A percentile compares a stretch with the other conserved stretches of the same genome.
Conservation (phyloP, 2,329 filamentous ascomycete genomes). For the Rhexocercosporidium sp. region DNA sequence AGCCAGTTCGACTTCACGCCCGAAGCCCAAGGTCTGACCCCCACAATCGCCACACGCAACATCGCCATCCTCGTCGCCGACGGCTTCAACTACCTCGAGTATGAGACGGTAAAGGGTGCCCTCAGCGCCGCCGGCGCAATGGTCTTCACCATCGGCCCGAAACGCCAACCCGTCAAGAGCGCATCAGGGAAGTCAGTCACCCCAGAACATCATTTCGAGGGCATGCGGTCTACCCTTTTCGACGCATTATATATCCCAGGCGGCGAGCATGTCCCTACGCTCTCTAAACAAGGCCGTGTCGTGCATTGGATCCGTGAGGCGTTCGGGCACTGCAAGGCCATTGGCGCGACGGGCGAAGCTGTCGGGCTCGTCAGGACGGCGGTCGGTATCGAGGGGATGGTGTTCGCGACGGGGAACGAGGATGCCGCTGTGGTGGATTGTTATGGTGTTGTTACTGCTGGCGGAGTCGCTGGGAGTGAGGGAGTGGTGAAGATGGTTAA, state of each 20-base stretch:
- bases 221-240: slow-evolving; percentile 80
- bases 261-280: slow-evolving; percentile 65
- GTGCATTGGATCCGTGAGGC: slow-evolving; percentile 80
- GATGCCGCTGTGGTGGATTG: slow-evolving; percentile 61
- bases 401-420: slow-evolving; percentile 45
- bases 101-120: slow-evolving; percentile 67
- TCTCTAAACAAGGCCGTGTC: slow-evolving; percentile 73
- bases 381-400: slow-evolving; percentile 51
- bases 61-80: slow-evolving; percentile 80
- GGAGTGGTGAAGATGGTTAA: slow-evolving; percentile 68
- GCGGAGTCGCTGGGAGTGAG: slow-evolving; percentile 55
- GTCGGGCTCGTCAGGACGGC: slow-evolving; percentile 64
- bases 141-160: slow-evolving; percentile 74
- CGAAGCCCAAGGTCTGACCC: slow-evolving; percentile 48
- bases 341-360: slow-evolving; percentile 76
- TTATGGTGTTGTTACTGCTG: slow-evolving; percentile 79
- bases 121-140: slow-evolving; percentile 67
- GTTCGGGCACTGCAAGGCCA: slow-evolving; percentile 81
- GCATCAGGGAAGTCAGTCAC: slow-evolving; percentile 54
- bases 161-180: slow-evolving; percentile 65
- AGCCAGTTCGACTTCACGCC: slow-evolving; percentile 73
- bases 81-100: slow-evolving; percentile 72
- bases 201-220: slow-evolving; percentile 81
- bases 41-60: slow-evolving; percentile 73
- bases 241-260: slow-evolving; percentile 80